Base-by-base conservation (phyloP, 2,329 filamentous ascomycete species). In the Verticillium tricorpus region DNA sequence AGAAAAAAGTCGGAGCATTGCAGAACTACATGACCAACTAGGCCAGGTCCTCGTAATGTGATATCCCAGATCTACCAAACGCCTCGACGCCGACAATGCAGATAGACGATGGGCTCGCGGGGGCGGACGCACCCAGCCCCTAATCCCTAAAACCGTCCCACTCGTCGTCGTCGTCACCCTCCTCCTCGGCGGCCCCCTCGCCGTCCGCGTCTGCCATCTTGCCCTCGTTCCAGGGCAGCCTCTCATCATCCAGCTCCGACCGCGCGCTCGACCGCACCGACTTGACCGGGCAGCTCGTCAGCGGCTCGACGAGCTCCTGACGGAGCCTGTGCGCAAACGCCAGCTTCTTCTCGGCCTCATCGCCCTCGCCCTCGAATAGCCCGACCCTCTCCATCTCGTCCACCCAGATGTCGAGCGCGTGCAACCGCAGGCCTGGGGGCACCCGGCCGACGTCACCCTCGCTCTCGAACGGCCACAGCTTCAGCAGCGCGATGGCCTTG, bases 391-490 rank as follows among this genome's bases (percentile, higher is more conserved):
- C 90, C 69, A 93, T 76, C 81, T 97, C 93, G 74, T 98, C 95
- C 9, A 96, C 84, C 86, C 91, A 98, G 60, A 98, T 84, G 78
- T 99, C 95, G 65, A 96, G 76, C 15, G 93, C 85, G 76, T 99
- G 95, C 74, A 96, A 88, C 65, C 92, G 80, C 73, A 99, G 73
- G 0, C 95, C 95, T 68, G 95, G 90, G 0, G 94, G 90, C 1
- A 96, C 85, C 69, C 85, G 87, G 59, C 74, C 72, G 58, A 74
- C 64, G 62, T 79, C 64, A 17, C 64, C 72, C 57, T 70, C 71
- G 45, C 76, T 75, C 69, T 80, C 78, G 45, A 80, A 68, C 19
- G 79, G 77, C 63, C 76, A 74, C 63, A 74, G 72, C 56, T 71
- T 71, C 68, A 87, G 62, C 31, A 68, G 70, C 25, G 69, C 69